These are phyloP conservation scores for Hyaloscypha finlandica DNA, from an alignment of 495 filamentous ascomycete genomes.

Conservation along the genomic window DNA sequence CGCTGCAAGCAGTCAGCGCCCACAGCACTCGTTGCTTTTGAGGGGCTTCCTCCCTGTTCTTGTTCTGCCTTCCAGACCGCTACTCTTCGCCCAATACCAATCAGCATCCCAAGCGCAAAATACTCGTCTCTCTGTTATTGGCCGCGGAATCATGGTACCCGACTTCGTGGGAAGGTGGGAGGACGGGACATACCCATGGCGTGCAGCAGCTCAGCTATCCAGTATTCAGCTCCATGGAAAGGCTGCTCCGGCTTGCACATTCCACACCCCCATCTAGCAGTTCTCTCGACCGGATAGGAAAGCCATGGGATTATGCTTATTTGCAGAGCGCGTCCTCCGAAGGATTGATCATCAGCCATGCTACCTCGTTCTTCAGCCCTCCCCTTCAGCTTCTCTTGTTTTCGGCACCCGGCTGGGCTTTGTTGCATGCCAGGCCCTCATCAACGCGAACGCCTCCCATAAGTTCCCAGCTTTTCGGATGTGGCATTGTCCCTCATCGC, in stretches of 20 bases:
- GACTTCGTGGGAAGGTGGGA: not conserved
- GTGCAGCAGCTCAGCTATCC: not conserved
- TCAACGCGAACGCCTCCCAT: not conserved
- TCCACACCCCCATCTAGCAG: not conserved
- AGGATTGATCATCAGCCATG: not conserved
- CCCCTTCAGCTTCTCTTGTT: not conserved
- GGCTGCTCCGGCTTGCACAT: not conserved
- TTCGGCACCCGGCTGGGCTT: constrained; percentile 8
- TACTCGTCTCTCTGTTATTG: not conserved
- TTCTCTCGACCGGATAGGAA: not conserved
- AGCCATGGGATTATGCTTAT: not conserved
- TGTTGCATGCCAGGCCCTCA: constrained; percentile 5
- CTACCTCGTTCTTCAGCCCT: not conserved
- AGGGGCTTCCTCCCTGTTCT: not conserved
- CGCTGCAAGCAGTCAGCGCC: not conserved
- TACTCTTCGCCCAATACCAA: not conserved
- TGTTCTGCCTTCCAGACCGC: constrained; percentile 6
- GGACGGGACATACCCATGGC: constrained; percentile 6
- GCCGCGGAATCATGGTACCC: not conserved
- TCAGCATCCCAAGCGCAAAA: not conserved
- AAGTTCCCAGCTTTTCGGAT: not conserved
- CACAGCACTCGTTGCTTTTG: not conserved
- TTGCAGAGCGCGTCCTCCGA: not conserved
- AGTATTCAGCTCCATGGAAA: not conserved
- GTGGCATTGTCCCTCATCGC: not conserved